A percentile compares a stretch with the other conserved stretches of the same genome.
Evolutionary conservation across 2,329 filamentous ascomycete genomes (phyloP).

Genomic region (Cytospora paraplurivora): DNA sequence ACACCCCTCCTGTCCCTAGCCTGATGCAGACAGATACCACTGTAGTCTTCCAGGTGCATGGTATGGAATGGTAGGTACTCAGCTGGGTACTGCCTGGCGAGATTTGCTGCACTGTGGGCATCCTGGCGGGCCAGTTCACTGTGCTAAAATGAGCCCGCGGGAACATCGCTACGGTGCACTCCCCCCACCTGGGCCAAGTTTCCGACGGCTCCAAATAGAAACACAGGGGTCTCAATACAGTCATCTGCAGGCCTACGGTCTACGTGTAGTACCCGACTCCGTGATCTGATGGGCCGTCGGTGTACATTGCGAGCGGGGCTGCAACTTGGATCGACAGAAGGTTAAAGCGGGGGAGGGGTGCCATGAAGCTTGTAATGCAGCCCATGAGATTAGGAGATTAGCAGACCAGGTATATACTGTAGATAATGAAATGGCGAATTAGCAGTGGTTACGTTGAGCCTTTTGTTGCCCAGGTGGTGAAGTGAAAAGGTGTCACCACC

Average conservation of each 20-base stretch:
- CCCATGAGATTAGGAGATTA: slow-evolving; percentile 11
- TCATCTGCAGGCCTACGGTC: slow-evolving; percentile 3
- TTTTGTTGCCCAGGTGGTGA: too few relatives aligned
- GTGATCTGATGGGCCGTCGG: slow-evolving; percentile 11
- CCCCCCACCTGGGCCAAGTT: neutral
- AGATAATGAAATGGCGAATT: too few relatives aligned
- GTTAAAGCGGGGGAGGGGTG: slow-evolving; percentile 16
- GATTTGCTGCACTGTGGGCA: slow-evolving; percentile 2
- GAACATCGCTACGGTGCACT: neutral
- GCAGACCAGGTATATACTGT: neutral
- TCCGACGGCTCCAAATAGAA: neutral
- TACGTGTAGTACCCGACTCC: neutral
- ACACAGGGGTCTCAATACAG: neutral
- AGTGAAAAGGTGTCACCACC: too few relatives aligned
- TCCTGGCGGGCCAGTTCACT: neutral
- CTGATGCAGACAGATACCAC: slow-evolving; percentile 14
- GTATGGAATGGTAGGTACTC: slow-evolving; percentile 1
- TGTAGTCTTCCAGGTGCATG: slow-evolving; percentile 1
- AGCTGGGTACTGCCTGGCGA: neutral
- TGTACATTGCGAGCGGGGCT: slow-evolving; percentile 14
- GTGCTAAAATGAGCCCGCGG: neutral
- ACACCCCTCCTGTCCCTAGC: slow-evolving; percentile 21
- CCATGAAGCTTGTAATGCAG: slow-evolving; percentile 8
- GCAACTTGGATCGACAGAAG: slow-evolving; percentile 14
- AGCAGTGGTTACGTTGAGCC: too few relatives aligned